A percentile compares a stretch with the other conserved stretches of the same genome.
phyloP scores from a whole-genome alignment of 805 yeast genomes.

The Sugiyamaella chiloensis region DNA sequence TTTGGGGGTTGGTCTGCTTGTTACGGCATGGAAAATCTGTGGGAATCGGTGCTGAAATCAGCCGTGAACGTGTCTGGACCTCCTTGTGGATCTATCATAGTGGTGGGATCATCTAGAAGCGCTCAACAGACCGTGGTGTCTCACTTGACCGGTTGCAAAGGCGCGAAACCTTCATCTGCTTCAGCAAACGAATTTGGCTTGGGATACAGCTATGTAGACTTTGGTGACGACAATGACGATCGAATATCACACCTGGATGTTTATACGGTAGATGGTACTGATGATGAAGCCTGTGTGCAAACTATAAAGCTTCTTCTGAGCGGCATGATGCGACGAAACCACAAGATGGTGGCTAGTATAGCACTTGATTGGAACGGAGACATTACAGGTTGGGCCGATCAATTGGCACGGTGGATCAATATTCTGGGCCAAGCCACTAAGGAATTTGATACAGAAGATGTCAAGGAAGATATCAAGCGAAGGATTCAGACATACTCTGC shows the following conservation, averaged over 20 bases:
- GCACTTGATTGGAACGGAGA: constrained; percentile 19
- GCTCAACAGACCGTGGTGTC: background rate
- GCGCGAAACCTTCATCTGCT: background rate
- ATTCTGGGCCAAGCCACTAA: constrained; percentile 17
- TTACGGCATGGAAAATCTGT: background rate
- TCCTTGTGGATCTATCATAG: background rate
- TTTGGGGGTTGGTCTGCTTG: too few species aligned
- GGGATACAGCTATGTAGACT: constrained; percentile 29
- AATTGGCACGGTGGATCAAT: constrained; percentile 20
- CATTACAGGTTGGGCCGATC: constrained; percentile 21
- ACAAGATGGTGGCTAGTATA: constrained; percentile 11
- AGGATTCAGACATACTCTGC: constrained; percentile 19
- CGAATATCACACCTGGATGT: constrained; percentile 22
- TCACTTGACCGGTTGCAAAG: background rate
- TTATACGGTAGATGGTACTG: constrained; percentile 18
- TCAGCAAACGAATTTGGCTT: constrained; percentile 24
- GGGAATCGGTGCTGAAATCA: constrained; percentile 4
- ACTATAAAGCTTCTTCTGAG: constrained; percentile 20
- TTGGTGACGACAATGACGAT: constrained; percentile 26
- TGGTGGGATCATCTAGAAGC: background rate
- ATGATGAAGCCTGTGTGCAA: constrained; percentile 1
- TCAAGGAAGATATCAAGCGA: constrained; percentile 4
- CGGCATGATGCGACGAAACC: constrained; percentile 9
- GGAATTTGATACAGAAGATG: constrained; percentile 9
- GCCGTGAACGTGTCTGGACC: constrained; percentile 3